Evolutionary conservation across 108 stramenopile species (phyloP), one percentile per base, ranked within the genome.

Genomic region (Cyclostephanos tholiformis): DNA sequence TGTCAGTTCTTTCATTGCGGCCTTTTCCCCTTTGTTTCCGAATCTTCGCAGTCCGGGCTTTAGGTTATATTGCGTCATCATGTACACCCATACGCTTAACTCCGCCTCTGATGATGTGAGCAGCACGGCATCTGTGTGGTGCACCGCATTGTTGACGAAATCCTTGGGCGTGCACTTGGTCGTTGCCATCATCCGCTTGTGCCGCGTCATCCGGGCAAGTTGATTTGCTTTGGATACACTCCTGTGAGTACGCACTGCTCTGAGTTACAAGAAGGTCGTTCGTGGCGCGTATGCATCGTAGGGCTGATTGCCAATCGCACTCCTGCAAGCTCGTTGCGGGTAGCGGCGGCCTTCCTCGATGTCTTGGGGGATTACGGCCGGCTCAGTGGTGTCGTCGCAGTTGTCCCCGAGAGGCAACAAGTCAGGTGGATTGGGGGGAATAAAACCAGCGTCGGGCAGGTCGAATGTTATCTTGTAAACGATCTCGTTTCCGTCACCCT

Each of bases 41-140:
- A 55, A 55, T 6, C 25, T 55, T 2, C 53, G 53, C 14, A 55
- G 23, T 16, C 53, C 53, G 11, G 39, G 23, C 38, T 63, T 63
- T 10, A 63, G 16, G 12, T 25, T 39, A 36, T 63, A 63, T 17
- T 63, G 63, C 2, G 63, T 63, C 63, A 63, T 11, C 14, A 49
- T 2, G 13, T 39, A 63, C 1, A 11, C 63, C 23, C 36, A 14
- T 22, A 63, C 38, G 9, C 25, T 20, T 10, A 55, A 9, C 53
- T 55, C 53, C 9, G 20, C 53, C 23, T 55, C 53, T 13, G 53
- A 55, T 10, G 23, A 22, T 10, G 53, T 27, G 9, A 10, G 10
- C 53, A 55, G 6, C 23, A 12, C 53, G 3, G 10, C 11, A 55
- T 55, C 53, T 3, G 11, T 9, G 10, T 20, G 7, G 14, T 55